Evolutionary conservation across 352 stramenopile species (phyloP).

Genomic region (Phytophthora tubulina): DNA sequence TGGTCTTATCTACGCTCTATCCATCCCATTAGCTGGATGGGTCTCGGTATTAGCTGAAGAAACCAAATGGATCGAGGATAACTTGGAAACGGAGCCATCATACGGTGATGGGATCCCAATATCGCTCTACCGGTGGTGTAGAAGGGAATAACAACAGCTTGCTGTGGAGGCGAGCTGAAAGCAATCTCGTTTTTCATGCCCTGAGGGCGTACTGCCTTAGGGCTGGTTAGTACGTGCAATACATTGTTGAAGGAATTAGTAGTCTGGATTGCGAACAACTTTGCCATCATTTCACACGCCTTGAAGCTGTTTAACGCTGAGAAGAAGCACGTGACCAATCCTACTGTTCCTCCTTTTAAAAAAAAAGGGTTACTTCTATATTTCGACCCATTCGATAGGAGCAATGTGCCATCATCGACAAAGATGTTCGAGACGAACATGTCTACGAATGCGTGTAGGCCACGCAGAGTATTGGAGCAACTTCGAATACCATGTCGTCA

Average conservation of each 20-base stretch:
- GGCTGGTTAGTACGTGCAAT: neutral
- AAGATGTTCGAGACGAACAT: neutral
- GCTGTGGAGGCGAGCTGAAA: neutral
- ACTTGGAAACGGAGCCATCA: neutral
- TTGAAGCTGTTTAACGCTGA: neutral
- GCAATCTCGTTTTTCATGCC: neutral
- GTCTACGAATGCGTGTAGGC: neutral
- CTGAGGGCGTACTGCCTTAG: neutral
- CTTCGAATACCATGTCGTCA: neutral
- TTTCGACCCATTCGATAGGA: neutral
- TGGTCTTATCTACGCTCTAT: neutral
- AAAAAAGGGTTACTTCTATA: neutral
- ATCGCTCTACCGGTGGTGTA: constrained; percentile 1
- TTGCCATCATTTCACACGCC: constrained; percentile 6
- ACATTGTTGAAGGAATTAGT: neutral
- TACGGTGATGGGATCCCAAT: neutral
- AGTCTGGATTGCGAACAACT: neutral
- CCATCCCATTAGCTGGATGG: neutral
- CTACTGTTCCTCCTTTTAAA: neutral
- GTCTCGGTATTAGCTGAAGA: neutral
- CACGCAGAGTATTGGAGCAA: neutral
- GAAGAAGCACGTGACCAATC: constrained; percentile 1
- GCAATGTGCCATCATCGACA: neutral
- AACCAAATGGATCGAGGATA: neutral
- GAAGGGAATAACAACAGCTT: constrained; percentile 8